Conservation (phyloP, 2,329 filamentous ascomycete species). For the Arthrinium puccinioides region DNA sequence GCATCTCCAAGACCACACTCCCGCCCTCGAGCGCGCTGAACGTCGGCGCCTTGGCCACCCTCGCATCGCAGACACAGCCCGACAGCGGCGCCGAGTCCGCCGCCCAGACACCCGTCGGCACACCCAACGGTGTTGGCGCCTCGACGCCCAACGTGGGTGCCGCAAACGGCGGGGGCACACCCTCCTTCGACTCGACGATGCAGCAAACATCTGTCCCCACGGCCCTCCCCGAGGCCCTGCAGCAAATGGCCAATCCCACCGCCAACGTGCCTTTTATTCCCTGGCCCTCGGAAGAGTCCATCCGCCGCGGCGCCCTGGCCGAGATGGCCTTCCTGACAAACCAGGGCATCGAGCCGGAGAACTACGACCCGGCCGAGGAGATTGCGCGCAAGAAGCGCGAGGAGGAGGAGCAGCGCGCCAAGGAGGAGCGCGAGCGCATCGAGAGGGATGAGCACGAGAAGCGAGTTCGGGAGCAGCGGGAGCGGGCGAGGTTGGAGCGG, state of each 20-base stretch:
- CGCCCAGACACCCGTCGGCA: conserved; percentile 4
- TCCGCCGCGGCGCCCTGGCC: conserved; percentile 61
- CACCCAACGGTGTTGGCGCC: conserved; percentile 2
- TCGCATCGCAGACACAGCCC: conserved; percentile 1
- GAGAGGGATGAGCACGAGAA: conserved; percentile 40
- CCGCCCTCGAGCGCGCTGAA: conserved; percentile 45
- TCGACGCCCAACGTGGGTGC: conserved; percentile 6
- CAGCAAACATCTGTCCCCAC: conserved; percentile 19
- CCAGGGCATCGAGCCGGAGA: conserved; percentile 52
- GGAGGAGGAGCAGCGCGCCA: conserved; percentile 40
- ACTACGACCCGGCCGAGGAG: conserved; percentile 50
- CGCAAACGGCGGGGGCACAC: conserved; percentile 5
- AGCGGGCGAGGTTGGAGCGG: conserved; percentile 30
- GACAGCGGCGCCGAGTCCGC: conserved; percentile 2
- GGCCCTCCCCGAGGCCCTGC: conserved; percentile 40
- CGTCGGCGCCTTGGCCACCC: conserved; percentile 1
- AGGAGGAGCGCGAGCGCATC: conserved; percentile 38
- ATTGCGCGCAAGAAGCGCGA: conserved; percentile 40
- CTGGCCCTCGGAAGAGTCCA: conserved; percentile 67
- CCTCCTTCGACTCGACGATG: conserved; percentile 24
- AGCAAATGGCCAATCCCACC: conserved; percentile 46
- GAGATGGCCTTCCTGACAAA: conserved; percentile 55
- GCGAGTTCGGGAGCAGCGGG: conserved; percentile 32
- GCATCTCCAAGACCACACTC: conserved; percentile 73
- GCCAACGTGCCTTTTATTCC: conserved; percentile 60